phyloP scores from a whole-genome alignment of 2,329 filamentous ascomycete species.

The Hypoxylon sp. region DNA sequence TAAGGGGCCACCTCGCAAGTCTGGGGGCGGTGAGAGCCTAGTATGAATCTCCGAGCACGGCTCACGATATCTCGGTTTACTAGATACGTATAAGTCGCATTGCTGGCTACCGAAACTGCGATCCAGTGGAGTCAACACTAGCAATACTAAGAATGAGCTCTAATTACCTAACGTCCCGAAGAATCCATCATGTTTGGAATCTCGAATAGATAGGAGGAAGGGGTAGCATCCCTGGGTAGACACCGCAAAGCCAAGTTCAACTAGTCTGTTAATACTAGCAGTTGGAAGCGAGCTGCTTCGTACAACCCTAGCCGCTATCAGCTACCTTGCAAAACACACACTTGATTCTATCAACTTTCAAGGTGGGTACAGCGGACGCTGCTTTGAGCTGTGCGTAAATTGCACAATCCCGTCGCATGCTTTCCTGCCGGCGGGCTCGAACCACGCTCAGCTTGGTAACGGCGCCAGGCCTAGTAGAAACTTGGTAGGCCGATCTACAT shows the following conservation, averaged over 20 bases:
- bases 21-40: slow-evolving; percentile 33
- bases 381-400: slow-evolving; percentile 33
- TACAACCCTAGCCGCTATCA: slow-evolving; percentile 32
- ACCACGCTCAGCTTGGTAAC: slow-evolving; percentile 33
- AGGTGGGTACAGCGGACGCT: slow-evolving; percentile 26
- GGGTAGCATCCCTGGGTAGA: slow-evolving; percentile 12
- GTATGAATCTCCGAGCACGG: slow-evolving; percentile 33
- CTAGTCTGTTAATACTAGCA: slow-evolving; percentile 28
- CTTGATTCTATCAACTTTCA: slow-evolving; percentile 23
- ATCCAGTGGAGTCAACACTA: slow-evolving; percentile 17
- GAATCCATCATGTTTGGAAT: slow-evolving; percentile 20
- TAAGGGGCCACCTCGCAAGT: slow-evolving; percentile 25
- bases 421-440: slow-evolving; percentile 34
- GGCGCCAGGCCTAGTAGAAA: slow-evolving; percentile 15
- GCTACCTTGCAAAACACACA: slow-evolving; percentile 23
- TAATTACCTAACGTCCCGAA: slow-evolving; percentile 22
- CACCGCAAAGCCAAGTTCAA: slow-evolving; percentile 22
- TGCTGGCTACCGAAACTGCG: slow-evolving; percentile 14
- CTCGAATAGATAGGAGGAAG: slow-evolving; percentile 4
- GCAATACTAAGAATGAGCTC: slow-evolving; percentile 22
- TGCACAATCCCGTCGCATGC: slow-evolving; percentile 38
- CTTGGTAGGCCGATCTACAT: slow-evolving; percentile 34
- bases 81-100: slow-evolving; percentile 23
- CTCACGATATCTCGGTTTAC: slow-evolving; percentile 31
- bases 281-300: slow-evolving; percentile 22